phyloP scores from a whole-genome alignment of 805 yeast species.

The Pichia nanzhaoensis region DNA sequence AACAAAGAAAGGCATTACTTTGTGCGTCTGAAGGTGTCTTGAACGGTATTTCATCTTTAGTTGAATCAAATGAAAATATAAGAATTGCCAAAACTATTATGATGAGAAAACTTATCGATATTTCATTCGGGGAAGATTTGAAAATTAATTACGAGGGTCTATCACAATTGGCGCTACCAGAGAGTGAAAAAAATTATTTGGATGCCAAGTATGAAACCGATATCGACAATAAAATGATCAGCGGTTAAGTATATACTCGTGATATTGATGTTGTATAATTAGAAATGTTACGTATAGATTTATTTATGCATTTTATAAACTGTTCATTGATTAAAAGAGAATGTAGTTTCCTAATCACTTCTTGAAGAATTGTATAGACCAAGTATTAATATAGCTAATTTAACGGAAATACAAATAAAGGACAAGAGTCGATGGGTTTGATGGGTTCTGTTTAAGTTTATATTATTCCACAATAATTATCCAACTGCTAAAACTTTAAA shows the following conservation, averaged over 20 bases:
- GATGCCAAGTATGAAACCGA: conserved; percentile 11
- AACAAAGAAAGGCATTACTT: conserved; percentile 11
- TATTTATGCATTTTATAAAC: too few relatives aligned
- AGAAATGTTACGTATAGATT: too few relatives aligned
- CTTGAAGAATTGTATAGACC: too few relatives aligned
- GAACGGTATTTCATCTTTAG: conserved; percentile 38
- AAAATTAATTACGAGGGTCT: conserved; percentile 31
- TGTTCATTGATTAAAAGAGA: too few relatives aligned
- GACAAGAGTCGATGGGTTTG: too few relatives aligned
- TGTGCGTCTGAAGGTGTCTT: conserved; percentile 35
- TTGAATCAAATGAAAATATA: conserved; percentile 30
- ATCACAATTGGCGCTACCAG: conserved; percentile 36
- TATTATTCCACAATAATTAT: too few relatives aligned
- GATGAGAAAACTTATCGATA: conserved; percentile 40
- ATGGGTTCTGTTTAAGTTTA: too few relatives aligned
- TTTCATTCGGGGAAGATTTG: conserved; percentile 29
- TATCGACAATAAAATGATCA: background rate
- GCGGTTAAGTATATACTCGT: background rate
- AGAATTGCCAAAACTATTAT: conserved; percentile 50
- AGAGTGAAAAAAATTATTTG: conserved; percentile 35
- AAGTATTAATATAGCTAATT: too few relatives aligned
- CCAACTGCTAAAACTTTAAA: too few relatives aligned
- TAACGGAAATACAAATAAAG: too few relatives aligned
- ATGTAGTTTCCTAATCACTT: too few relatives aligned
- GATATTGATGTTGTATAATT: too few relatives aligned